These are phyloP conservation scores for Flagelloscypha sp. DNA, from an alignment of 768 basidiomycete species.

Conservation along the genomic window DNA sequence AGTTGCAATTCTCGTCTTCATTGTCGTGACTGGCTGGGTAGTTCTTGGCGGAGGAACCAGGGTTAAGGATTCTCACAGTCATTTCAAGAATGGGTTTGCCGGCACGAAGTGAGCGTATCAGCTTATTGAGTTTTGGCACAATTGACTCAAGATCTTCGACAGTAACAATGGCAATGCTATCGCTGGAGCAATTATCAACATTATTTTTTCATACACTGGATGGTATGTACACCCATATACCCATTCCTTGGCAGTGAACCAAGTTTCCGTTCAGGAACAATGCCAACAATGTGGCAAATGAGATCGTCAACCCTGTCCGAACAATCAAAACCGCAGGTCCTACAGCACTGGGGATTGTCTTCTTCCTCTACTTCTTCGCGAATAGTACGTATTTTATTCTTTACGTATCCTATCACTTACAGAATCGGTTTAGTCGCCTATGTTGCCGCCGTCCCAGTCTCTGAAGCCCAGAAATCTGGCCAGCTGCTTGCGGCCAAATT, in stretches of 20 bases:
- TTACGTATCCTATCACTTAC: constrained; percentile 3
- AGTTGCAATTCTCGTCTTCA: constrained; percentile 35
- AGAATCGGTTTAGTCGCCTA: constrained; percentile 18
- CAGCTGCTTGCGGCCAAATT: constrained; percentile 41
- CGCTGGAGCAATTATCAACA: constrained; percentile 5
- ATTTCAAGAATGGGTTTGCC: constrained; percentile 50
- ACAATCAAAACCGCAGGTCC: constrained; percentile 38
- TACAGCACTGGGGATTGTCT: constrained; percentile 37
- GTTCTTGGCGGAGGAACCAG: constrained; percentile 52
- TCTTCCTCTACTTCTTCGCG: constrained; percentile 38
- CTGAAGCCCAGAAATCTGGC: constrained; percentile 32
- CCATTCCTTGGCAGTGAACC: constrained; percentile 14
- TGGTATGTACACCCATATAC: constrained; percentile 22
- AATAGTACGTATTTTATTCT: constrained; percentile 35
- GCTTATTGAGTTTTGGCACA: constrained; percentile 28
- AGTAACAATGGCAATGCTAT: constrained; percentile 6
- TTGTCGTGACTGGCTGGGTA: constrained; percentile 50
- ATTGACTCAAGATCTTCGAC: constrained; percentile 18
- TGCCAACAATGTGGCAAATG: constrained; percentile 38
- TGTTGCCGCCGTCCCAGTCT: constrained; percentile 32
- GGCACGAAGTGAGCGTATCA: constrained; percentile 49
- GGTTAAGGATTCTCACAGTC: constrained; percentile 47
- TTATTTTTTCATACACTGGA: constrained; percentile 26
- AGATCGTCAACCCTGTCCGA: constrained; percentile 32
- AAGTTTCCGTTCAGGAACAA: constrained; percentile 18